A percentile compares a stretch with the other conserved stretches of the same genome.
phyloP scores from a whole-genome alignment of 1,284 basidiomycete species.

The Leccinum fallax region DNA sequence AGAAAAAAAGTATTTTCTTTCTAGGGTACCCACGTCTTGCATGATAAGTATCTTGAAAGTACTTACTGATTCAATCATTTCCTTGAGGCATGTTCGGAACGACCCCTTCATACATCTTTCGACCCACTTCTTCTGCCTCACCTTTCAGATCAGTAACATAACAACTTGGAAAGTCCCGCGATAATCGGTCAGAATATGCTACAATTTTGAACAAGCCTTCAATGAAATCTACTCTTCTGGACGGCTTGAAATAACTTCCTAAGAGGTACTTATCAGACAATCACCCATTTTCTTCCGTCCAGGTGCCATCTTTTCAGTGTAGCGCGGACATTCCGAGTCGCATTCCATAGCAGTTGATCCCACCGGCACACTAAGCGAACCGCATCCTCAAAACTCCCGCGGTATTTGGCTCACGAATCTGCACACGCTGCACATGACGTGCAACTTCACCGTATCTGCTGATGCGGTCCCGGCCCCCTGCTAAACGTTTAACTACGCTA shows the following conservation, averaged over 20 bases:
- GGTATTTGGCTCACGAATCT: conserved; percentile 2
- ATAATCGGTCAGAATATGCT: conserved; percentile 17
- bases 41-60: not conserved
- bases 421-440: conserved; percentile 6
- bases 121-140: conserved; percentile 20
- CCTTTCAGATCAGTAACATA: conserved; percentile 22
- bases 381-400: conserved; percentile 3
- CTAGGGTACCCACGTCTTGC: conserved; percentile 1
- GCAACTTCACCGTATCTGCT: not conserved
- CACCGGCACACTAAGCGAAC: not conserved
- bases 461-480: conserved; percentile 19
- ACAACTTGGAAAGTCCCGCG: conserved; percentile 32
- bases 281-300: not conserved
- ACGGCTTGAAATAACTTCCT: conserved; percentile 3
- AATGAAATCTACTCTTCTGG: conserved; percentile 6
- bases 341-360: conserved; percentile 11
- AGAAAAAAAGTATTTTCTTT: conserved; percentile 1
- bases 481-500: conserved; percentile 39
- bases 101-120: conserved; percentile 9
- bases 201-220: too few species aligned
- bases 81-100: conserved; percentile 23
- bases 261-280: not conserved
- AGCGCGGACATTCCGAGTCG: not conserved
- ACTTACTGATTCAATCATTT: not conserved
- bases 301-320: conserved; percentile 3